Evolutionary conservation across 1,284 basidiomycete species (phyloP).

Genomic region (Macrocybe sp.): DNA sequence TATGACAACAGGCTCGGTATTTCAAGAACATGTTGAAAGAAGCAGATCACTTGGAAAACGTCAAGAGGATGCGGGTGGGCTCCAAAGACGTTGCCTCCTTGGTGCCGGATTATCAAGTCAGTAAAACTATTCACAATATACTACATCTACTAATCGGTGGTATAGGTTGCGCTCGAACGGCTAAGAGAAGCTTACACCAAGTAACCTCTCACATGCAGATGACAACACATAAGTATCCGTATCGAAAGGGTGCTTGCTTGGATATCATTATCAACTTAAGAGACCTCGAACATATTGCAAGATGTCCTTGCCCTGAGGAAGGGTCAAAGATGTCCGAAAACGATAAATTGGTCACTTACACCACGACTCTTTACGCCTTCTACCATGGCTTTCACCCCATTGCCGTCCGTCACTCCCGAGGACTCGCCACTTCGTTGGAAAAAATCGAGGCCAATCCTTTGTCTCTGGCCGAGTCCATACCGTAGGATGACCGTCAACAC

Average conservation of each 20-base stretch:
- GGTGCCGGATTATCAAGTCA: slow-evolving; percentile 61
- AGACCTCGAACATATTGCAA: slow-evolving; percentile 69
- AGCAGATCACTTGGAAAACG: slow-evolving; percentile 67
- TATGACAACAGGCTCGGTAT: slow-evolving; percentile 61
- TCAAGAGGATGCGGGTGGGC: slow-evolving; percentile 70
- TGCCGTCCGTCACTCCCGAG: slow-evolving; percentile 33
- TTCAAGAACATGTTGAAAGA: slow-evolving; percentile 85
- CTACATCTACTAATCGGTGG: not conserved
- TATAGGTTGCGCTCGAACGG: slow-evolving; percentile 27
- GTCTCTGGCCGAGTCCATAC: slow-evolving; percentile 55
- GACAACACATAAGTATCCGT: not conserved
- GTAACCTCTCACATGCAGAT: slow-evolving; percentile 6
- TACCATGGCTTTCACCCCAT: slow-evolving; percentile 69
- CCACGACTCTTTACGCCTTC: slow-evolving; percentile 66
- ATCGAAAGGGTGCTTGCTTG: not conserved
- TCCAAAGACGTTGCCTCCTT: slow-evolving; percentile 60
- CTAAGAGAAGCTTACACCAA: slow-evolving; percentile 31
- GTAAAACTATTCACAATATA: not conserved
- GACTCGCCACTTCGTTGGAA: slow-evolving; percentile 14
- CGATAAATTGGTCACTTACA: slow-evolving; percentile 35
- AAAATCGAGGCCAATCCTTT: slow-evolving; percentile 37
- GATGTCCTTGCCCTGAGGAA: slow-evolving; percentile 60
- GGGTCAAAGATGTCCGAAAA: slow-evolving; percentile 2
- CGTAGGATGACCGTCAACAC: slow-evolving; percentile 58
- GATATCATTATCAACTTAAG: slow-evolving; percentile 35